phyloP scores from a whole-genome alignment of 2,329 filamentous ascomycete species.

The Neofusicoccum parvum region DNA sequence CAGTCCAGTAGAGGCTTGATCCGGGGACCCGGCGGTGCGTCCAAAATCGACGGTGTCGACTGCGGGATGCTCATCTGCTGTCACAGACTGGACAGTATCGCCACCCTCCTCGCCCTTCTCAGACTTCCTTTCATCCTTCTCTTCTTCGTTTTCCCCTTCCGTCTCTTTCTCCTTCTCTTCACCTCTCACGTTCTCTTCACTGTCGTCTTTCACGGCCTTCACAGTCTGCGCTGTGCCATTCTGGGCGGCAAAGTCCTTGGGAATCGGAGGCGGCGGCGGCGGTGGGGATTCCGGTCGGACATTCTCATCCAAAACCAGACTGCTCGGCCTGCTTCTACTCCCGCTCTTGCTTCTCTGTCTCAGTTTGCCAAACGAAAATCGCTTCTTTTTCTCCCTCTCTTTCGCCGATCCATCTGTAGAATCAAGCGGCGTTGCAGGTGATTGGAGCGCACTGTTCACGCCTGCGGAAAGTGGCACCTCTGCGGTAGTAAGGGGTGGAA shows the following conservation, averaged over 20 bases:
- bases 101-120: neutral
- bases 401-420: neutral
- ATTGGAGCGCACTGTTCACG: neutral
- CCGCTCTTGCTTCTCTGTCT: constrained; percentile 4
- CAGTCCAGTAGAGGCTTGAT: neutral
- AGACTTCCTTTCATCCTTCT: neutral
- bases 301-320: neutral
- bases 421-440: neutral
- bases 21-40: neutral
- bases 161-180: neutral
- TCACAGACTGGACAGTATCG: neutral
- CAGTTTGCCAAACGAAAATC: constrained; percentile 2
- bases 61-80: neutral
- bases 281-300: neutral
- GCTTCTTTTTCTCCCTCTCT: constrained; percentile 11
- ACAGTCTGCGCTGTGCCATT: neutral
- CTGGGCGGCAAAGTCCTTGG: neutral
- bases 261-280: neutral
- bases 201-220: too few species aligned
- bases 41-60: constrained; percentile 9
- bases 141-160: neutral
- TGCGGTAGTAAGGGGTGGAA: neutral
- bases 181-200: neutral
- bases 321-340: constrained; percentile 8
- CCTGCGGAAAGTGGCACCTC: neutral